Evolutionary conservation across 169 alveolate genomes (phyloP), one percentile per base, ranked within the genome.

Genomic region (Plasmodium adleri): DNA sequence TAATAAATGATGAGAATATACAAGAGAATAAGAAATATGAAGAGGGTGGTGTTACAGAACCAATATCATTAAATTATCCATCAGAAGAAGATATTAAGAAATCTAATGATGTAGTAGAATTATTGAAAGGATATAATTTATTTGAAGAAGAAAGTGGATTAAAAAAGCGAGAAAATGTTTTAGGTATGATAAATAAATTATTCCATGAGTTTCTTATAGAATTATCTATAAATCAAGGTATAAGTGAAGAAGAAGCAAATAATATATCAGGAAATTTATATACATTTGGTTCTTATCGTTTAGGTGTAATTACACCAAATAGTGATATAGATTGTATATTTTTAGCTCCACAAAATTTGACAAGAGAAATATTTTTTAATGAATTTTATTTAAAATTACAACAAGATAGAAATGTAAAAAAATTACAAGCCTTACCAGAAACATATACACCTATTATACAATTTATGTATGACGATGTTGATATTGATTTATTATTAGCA

Each of bases 241-340:
- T 95, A 91, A 94, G 94, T 58, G 98, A 96, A 75, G 97, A 95
- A 45, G 98, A 96, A 26, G 98, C 99, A 8, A 71, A 92, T 43
- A 88, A 93, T 45, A 97, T 98, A 58, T 97, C 98, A 22, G 99
- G 98, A 5, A 96, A 96, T 70, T 93, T 98, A 49, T 96, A 97
- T 73, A 96, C 99, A 8, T 97, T 98, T 92, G 99, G 99, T 13
- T 97, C 99, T 15, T 98, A 99, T 92, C 83, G 99, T 71, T 93
- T 99, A 32, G 99, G 99, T 24, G 98, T 99, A 47, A 98, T 97
- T 15, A 96, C 98, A 2, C 99, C 99, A 0, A 99, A 98, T 49
- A 97, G 99, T 73, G 99, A 99, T 93, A 97, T 99, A 39, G 99
- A 99, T 94, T 97, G 98, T 63, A 93, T 98, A n/a, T 98, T 99